Evolutionary conservation across 257 asterid species (phyloP).

Genomic region (Galeopsis tetrahit): DNA sequence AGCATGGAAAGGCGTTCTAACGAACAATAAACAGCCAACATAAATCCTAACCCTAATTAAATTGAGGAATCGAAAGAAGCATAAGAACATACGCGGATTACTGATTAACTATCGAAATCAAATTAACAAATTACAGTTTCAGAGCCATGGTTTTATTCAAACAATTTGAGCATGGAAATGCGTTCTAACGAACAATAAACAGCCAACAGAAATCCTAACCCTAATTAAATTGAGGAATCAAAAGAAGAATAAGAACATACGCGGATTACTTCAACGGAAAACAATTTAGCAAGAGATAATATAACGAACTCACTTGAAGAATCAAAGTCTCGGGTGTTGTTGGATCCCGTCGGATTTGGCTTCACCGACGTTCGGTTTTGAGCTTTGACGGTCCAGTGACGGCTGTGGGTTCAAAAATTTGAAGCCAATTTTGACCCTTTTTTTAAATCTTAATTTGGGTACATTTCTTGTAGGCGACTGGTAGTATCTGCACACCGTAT

Average conservation of each 20-base stretch:
- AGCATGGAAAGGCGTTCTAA: not conserved
- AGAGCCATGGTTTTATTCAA: not conserved
- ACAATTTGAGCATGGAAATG: not conserved
- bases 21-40: not conserved
- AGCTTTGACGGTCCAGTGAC: no score
- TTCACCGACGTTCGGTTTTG: no score
- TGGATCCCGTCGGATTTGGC: no score
- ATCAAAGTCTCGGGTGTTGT: not conserved
- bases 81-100: not conserved
- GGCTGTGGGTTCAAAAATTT: no score
- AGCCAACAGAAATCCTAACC: not conserved
- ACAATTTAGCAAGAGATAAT: not conserved
- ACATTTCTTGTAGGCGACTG: no score
- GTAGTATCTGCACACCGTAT: no score
- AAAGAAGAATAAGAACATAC: not conserved
- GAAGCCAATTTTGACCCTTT: no score
- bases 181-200: not conserved
- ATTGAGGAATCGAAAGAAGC: not conserved
- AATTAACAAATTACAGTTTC: not conserved
- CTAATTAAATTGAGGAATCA: conserved; percentile 8
- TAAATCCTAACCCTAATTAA: not conserved
- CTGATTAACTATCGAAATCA: not conserved
- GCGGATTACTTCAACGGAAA: not conserved
- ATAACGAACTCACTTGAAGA: conserved; percentile 24
- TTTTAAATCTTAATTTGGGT: no score